phyloP scores from a whole-genome alignment of 1,139 yeast genomes.

The Hansenula anomala region DNA sequence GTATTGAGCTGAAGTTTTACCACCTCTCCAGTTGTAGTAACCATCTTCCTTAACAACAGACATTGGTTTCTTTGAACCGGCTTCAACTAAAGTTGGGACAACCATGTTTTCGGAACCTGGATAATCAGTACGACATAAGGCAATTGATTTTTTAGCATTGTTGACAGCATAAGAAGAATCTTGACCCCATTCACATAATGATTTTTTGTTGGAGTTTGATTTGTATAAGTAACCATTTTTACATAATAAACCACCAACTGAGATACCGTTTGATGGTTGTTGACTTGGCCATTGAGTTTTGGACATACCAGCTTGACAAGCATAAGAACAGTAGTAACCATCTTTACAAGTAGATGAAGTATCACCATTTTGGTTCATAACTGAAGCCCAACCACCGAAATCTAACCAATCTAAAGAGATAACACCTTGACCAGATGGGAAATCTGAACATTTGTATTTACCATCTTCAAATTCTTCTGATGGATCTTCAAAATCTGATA shows the following conservation, averaged over 20 bases:
- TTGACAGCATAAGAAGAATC: constrained; percentile 65
- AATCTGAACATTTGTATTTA: constrained; percentile 61
- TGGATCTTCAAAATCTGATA: constrained; percentile 50
- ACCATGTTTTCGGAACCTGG: constrained; percentile 99
- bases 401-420: constrained; percentile 75
- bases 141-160: constrained; percentile 59
- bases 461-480: constrained; percentile 73
- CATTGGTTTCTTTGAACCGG: constrained; percentile 61
- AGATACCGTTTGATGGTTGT: constrained; percentile 84
- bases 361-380: constrained; percentile 51
- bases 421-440: constrained; percentile 94
- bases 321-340: constrained; percentile 93
- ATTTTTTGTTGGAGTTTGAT: constrained; percentile 54
- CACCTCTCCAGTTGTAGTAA: constrained; percentile 82
- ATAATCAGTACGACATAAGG: constrained; percentile 96
- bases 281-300: constrained; percentile 92
- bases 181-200: constrained; percentile 84
- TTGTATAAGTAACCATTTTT: constrained; percentile 75
- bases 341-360: constrained; percentile 68
- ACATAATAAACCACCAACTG: constrained; percentile 88
- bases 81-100: constrained; percentile 76
- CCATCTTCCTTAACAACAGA: constrained; percentile 73
- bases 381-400: constrained; percentile 91
- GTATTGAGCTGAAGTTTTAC: constrained; percentile 88
- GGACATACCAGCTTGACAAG: constrained; percentile 95